Evolutionary conservation across 2,329 filamentous ascomycete genomes (phyloP).

Genomic region (Aspergillus quadrilineatus): DNA sequence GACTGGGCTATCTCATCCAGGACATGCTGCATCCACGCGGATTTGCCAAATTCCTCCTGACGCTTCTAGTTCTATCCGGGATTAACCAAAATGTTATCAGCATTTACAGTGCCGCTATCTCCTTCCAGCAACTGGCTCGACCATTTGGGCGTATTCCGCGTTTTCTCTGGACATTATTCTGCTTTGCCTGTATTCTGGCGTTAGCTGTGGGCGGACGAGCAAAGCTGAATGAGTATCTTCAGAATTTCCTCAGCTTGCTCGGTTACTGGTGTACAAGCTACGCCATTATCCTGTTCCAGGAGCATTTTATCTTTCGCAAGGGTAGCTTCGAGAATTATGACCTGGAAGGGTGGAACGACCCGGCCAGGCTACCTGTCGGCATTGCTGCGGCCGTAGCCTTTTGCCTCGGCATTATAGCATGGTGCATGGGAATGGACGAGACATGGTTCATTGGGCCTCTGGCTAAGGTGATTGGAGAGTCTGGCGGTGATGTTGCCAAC

Average conservation of each 20-base stretch:
- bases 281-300: background rate
- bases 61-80: constrained; percentile 1
- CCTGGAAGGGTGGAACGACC: constrained; percentile 9
- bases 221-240: constrained; percentile 1
- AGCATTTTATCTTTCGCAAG: constrained; percentile 10
- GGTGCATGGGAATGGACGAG: constrained; percentile 7
- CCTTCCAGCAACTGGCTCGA: constrained; percentile 4
- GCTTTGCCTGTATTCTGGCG: constrained; percentile 4
- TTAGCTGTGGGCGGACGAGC: background rate
- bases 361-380: constrained; percentile 1
- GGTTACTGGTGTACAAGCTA: constrained; percentile 11
- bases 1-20: constrained; percentile 9
- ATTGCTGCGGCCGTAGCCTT: background rate
- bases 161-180: constrained; percentile 6
- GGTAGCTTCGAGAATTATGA: constrained; percentile 6
- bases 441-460: constrained; percentile 6
- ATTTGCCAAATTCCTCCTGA: constrained; percentile 10
- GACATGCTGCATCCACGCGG: constrained; percentile 6
- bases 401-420: background rate
- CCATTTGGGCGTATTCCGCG: constrained; percentile 2
- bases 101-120: constrained; percentile 7
- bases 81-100: constrained; percentile 7
- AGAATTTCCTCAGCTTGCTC: constrained; percentile 1
- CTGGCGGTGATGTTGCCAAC: constrained; percentile 8
- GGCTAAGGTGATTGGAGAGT: background rate